Base-by-base conservation (phyloP, 352 stramenopile species). In the Pythium insidiosum region DNA sequence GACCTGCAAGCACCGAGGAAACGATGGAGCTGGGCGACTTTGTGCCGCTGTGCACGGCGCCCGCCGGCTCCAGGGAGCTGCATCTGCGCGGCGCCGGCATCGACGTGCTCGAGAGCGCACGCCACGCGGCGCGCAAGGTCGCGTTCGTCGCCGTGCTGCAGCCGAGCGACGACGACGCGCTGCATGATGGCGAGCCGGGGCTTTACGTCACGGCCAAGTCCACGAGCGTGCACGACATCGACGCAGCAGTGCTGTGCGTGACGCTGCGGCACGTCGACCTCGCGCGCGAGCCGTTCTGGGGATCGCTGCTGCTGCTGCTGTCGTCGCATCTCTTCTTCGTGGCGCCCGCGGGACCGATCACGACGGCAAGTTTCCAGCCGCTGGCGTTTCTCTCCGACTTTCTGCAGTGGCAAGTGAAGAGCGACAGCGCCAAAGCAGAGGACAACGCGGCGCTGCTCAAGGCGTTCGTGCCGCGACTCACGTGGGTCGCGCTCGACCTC, bases 401-500 rank as follows among this genome's bases (percentile, higher is more conserved):
- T 49, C 28, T 60, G 22, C 45, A 67, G 40, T 67, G 83, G 9
- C 63, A 64, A 21, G 15, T 6, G 2, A 38, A 47, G 6, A 43
- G 24, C 26, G 16, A 20, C 19, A 59, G 53, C 18, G 49, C 26
- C 1, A 29, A n/a, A 20, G 42, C 42, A 10, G 35, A 58, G 26
- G 31, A 56, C n/a, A 83, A 86, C 40, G 24, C 58, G 7, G 24
- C 28, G 46, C 43, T 86, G 47, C 51, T 85, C 30, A 63, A 66
- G 44, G 67, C 67, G n/a, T 42, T 88, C 21, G 47, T 68, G 38
- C 75, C 75, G 16, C 56, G 43, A 28, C 61, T 85, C 34, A 86
- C 75, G 36, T 88, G 75, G 75, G 70, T 62, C 9, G 75, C 75
- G 1, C 43, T 88, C 39, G 75, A 86, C 47, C 67, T 88, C 43